Evolutionary conservation across 352 stramenopile species (phyloP), one percentile per base, ranked within the genome.

Genomic region (Blastocystis hominis): DNA sequence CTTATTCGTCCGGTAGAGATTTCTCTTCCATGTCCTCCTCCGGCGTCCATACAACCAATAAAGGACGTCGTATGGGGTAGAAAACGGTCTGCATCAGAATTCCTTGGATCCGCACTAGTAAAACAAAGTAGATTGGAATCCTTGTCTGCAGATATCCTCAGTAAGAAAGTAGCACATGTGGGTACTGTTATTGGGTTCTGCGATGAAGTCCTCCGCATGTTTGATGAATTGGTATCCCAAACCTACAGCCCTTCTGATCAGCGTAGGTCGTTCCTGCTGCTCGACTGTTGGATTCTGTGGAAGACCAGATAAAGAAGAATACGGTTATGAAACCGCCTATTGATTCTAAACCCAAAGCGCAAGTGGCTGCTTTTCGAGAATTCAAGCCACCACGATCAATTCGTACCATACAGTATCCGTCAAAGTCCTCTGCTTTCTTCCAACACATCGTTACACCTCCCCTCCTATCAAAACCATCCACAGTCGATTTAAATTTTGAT

Each of bases 171-270:
- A 30, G 24, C 24, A 30, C 24, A 30, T 30, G 24, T 30, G 24
- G 24, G 24, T 30, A 30, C 24, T 30, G 24, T 30, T 30, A 30
- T 30, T 30, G 24, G 47, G 20, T 78, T 78, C 53, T 78, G 68
- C 42, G 68, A 78, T 59, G 42, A 61, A 6, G 34, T 78, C 9
- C 34, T 78, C 17, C 46, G 34, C 24, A 78, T 78, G 68, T 78
- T 78, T 78, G 68, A 78, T 59, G 68, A 78, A n/a, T 17, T 78
- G 6, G 62, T 30, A 30, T 30, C 24, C 0, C 24, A 30, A 30
- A 30, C 24, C 24, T 30, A 30, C 24, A 30, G 24, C 24, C 24
- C 0, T 30, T 30, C 24, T 30, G 24, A 30, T 30, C 24, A 30
- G 24, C 24, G 24, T 30, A 30, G 24, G 24, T 78, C 40, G 42